Conservation (phyloP, 2,329 filamentous ascomycete genomes). For the Acrocalymma vagum region DNA sequence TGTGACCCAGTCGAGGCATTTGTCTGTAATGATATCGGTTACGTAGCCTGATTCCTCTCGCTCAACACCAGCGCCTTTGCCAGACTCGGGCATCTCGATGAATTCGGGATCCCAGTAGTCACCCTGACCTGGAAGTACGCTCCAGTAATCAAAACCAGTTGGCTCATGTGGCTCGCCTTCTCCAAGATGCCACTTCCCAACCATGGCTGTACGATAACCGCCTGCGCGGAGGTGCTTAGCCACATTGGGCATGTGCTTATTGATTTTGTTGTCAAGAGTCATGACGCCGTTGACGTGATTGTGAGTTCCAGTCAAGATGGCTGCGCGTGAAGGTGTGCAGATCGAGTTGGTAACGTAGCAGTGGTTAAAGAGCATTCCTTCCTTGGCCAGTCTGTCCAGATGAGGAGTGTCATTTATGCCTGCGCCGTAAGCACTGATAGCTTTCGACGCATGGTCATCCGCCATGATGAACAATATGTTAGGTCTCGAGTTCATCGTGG, state of each 20-base stretch:
- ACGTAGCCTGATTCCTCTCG: constrained; percentile 53
- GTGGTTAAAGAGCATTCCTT: constrained; percentile 62
- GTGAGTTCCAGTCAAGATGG: constrained; percentile 60
- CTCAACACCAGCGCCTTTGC: no score
- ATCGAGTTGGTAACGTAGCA: constrained; percentile 65
- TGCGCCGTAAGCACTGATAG: constrained; percentile 59
- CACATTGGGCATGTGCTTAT: constrained; percentile 61
- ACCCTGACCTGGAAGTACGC: constrained; percentile 61
- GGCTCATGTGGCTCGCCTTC: constrained; percentile 58
- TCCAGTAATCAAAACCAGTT: constrained; percentile 56
- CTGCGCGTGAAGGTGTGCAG: constrained; percentile 61
- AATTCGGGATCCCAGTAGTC: constrained; percentile 62
- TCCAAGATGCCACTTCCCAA: constrained; percentile 64
- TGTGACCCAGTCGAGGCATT: constrained; percentile 47
- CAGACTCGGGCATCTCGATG: constrained; percentile 50
- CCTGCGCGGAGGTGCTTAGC: constrained; percentile 59
- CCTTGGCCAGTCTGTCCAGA: constrained; percentile 58
- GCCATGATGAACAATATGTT: constrained; percentile 64
- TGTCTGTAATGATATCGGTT: constrained; percentile 63
- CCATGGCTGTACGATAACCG: constrained; percentile 62
- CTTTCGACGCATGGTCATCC: constrained; percentile 63
- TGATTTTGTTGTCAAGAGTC: constrained; percentile 60
- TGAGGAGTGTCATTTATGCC: constrained; percentile 63
- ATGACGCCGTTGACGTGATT: constrained; percentile 64
- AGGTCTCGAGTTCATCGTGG: no score